Evolutionary conservation across 2,329 filamentous ascomycete species (phyloP).

Genomic region (Paramyrothecium roridum): DNA sequence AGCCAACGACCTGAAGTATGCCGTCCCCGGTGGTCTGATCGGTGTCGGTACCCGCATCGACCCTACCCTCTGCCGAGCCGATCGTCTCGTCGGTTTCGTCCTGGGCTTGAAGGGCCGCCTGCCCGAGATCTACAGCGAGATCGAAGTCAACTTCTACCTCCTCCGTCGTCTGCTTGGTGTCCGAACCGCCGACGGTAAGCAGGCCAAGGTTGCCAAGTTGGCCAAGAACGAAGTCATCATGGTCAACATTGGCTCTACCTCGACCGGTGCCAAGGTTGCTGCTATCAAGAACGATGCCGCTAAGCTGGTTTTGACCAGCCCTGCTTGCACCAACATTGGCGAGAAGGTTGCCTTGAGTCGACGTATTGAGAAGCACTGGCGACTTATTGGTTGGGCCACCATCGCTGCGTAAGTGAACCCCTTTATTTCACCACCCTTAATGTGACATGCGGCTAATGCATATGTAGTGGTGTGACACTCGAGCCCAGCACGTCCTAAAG

Average conservation of each 20-base stretch:
- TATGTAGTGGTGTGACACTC: constrained; percentile 49
- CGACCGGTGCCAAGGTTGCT: constrained; percentile 94
- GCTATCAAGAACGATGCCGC: constrained; percentile 97
- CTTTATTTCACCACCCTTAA: background rate
- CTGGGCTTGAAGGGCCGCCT: constrained; percentile 90
- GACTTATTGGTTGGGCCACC: constrained; percentile 87
- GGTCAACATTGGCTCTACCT: constrained; percentile 98
- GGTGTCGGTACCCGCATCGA: constrained; percentile 98
- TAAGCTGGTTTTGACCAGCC: constrained; percentile 87
- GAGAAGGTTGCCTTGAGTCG: constrained; percentile 96
- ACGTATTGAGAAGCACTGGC: constrained; percentile 99
- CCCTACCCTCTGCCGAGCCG: constrained; percentile 95
- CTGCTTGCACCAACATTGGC: constrained; percentile 93
- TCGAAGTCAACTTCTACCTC: constrained; percentile 99
- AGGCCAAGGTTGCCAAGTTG: constrained; percentile 98
- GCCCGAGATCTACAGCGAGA: constrained; percentile 95
- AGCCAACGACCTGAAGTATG: constrained; percentile 97
- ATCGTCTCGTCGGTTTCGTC: constrained; percentile 97
- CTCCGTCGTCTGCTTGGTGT: constrained; percentile 92
- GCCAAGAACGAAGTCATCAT: constrained; percentile 99
- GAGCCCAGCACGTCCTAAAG: constrained; percentile 46
- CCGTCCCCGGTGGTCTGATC: constrained; percentile 94
- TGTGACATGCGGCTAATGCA: constrained; percentile 14
- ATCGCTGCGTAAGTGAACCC: constrained; percentile 60
- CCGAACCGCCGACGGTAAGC: constrained; percentile 96